phyloP scores from a whole-genome alignment of 140 eudicot species.

The Flaveria floridana region DNA sequence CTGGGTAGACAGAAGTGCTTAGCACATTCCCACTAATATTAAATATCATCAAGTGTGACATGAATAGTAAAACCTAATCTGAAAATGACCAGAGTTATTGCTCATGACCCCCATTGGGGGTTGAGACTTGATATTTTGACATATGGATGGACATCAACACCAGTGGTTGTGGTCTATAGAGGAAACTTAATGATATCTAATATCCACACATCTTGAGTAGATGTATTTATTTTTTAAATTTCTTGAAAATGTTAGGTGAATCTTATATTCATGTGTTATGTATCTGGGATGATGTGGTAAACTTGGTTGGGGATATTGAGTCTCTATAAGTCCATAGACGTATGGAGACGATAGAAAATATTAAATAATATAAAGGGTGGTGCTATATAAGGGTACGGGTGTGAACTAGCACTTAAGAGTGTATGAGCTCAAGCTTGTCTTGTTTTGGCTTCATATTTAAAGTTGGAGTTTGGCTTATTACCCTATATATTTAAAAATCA shows the following conservation, averaged over 20 bases:
- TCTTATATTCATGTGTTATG: not conserved
- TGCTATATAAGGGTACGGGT: not conserved
- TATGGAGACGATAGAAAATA: not conserved
- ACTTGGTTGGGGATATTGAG: not conserved
- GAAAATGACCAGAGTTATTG: slow-evolving; percentile 39
- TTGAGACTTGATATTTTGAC: slow-evolving; percentile 26
- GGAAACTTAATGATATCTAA: slow-evolving; percentile 30
- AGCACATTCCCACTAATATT: slow-evolving; percentile 27
- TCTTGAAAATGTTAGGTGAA: not conserved
- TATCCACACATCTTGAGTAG: slow-evolving; percentile 29
- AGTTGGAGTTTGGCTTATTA: too few relatives aligned
- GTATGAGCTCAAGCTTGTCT: too few relatives aligned
- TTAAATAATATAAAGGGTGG: not conserved
- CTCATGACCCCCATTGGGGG: slow-evolving; percentile 30
- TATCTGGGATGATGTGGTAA: not conserved
- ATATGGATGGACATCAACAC: slow-evolving; percentile 12
- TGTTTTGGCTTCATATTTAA: too few relatives aligned
- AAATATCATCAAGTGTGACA: slow-evolving; percentile 16
- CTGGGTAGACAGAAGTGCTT: slow-evolving; percentile 36
- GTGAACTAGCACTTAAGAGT: too few relatives aligned
- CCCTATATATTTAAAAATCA: too few relatives aligned
- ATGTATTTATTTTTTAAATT: not conserved
- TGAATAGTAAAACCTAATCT: slow-evolving; percentile 37
- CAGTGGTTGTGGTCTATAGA: slow-evolving; percentile 24
- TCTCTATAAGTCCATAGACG: not conserved